phyloP scores from a whole-genome alignment of 176 grass and related monocot genomes.

The Ensete glaucum region DNA sequence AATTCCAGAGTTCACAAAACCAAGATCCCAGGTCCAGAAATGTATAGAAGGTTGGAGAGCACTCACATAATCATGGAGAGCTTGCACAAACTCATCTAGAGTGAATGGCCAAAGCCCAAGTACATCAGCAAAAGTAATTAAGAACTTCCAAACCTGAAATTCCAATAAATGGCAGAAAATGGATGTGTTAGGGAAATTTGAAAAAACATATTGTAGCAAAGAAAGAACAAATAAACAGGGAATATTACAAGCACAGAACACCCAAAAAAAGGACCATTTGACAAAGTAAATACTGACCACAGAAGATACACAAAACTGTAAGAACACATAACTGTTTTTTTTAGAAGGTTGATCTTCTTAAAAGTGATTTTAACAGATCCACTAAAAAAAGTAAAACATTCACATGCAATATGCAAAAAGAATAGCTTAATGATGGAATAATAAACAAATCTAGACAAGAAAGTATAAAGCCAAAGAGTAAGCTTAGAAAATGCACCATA shows the following conservation, averaged over 20 bases:
- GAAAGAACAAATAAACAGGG: not conserved
- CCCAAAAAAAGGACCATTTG: not conserved
- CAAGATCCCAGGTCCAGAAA: not conserved
- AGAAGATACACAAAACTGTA: no score
- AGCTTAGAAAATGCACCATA: slow-evolving; percentile 49
- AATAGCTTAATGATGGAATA: not conserved
- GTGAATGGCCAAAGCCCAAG: slow-evolving; percentile 83
- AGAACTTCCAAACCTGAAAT: slow-evolving; percentile 93
- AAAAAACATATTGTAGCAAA: not conserved
- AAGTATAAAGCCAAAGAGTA: slow-evolving; percentile 1
- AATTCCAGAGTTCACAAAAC: no score
- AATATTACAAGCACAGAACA: not conserved
- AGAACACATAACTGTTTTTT: not conserved
- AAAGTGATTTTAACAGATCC: not conserved
- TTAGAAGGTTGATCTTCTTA: not conserved
- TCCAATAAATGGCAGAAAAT: slow-evolving; percentile 26
- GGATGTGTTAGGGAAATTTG: slow-evolving; percentile 11
- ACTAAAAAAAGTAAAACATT: not conserved
- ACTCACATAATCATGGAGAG: slow-evolving; percentile 98
- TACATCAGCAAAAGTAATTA: slow-evolving; percentile 86
- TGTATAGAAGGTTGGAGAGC: slow-evolving; percentile 6
- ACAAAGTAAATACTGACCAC: not conserved
- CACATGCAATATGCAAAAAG: not conserved
- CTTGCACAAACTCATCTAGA: slow-evolving; percentile 91
- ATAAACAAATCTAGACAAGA: not conserved